phyloP scores from a whole-genome alignment of 352 stramenopile genomes.

The Globisporangium nagaii region DNA sequence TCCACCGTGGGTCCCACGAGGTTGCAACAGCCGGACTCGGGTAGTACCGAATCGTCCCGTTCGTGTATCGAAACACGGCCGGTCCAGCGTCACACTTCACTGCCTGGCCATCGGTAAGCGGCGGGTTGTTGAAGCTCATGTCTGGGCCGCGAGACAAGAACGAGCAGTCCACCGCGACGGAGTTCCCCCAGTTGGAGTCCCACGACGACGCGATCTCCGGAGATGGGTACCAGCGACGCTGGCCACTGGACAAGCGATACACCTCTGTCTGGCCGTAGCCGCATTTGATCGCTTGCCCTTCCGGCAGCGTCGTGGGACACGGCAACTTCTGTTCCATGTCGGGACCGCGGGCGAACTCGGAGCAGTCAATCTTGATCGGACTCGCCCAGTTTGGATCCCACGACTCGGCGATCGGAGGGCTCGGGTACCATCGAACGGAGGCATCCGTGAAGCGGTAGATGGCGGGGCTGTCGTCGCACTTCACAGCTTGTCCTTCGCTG shows the following conservation, averaged over 20 bases:
- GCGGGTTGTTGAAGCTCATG: slow-evolving; percentile 1
- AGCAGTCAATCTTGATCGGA: slow-evolving; percentile 12
- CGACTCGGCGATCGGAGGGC: slow-evolving; percentile 11
- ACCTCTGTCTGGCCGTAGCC: slow-evolving; percentile 7
- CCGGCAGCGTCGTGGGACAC: not conserved
- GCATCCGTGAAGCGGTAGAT: slow-evolving; percentile 6
- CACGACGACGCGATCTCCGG: not conserved
- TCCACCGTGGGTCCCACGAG: slow-evolving; percentile 21
- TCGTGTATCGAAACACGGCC: slow-evolving; percentile 11
- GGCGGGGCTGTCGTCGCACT: slow-evolving; percentile 1
- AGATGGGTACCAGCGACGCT: slow-evolving; percentile 4
- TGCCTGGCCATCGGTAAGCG: not conserved
- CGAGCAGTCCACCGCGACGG: not conserved
- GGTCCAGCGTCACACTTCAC: not conserved
- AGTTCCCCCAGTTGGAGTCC: not conserved
- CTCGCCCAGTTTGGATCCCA: slow-evolving; percentile 18
- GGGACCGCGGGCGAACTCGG: slow-evolving; percentile 1
- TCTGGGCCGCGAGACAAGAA: not conserved
- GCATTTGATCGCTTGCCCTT: slow-evolving; percentile 6
- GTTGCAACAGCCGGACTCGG: slow-evolving; percentile 8
- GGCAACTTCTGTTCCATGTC: not conserved
- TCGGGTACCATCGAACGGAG: slow-evolving; percentile 17
- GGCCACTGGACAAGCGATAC: slow-evolving; percentile 9
- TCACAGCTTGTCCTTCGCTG: slow-evolving; percentile 3
- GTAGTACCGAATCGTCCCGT: slow-evolving; percentile 13